These are phyloP conservation scores for Aspergillus fumigatiaffinis DNA, from an alignment of 2,329 filamentous ascomycete species.

Conservation along the genomic window DNA sequence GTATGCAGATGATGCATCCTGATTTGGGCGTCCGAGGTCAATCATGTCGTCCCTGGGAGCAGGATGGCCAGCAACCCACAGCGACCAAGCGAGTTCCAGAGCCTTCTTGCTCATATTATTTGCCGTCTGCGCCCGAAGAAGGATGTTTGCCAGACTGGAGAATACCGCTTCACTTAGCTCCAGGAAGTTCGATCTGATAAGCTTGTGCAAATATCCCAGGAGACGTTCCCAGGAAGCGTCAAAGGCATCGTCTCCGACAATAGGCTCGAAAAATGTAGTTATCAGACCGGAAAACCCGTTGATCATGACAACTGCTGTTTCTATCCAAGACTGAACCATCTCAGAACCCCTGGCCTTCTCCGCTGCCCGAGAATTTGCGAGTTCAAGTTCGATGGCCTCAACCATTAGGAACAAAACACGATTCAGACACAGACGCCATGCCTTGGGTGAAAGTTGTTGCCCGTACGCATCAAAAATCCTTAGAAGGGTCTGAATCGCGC, in stretches of 20 bases:
- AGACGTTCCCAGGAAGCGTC: slow-evolving; percentile 71
- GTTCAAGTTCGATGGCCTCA: slow-evolving; percentile 60
- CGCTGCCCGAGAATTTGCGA: slow-evolving; percentile 14
- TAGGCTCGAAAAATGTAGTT: slow-evolving; percentile 69
- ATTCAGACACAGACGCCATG: slow-evolving; percentile 80
- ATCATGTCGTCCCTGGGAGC: slow-evolving; percentile 40
- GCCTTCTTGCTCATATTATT: slow-evolving; percentile 44
- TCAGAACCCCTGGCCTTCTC: slow-evolving; percentile 18
- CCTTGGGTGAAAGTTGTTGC: slow-evolving; percentile 69
- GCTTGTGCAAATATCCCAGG: slow-evolving; percentile 61
- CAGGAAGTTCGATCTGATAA: slow-evolving; percentile 62
- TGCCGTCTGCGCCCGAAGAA: slow-evolving; percentile 46
- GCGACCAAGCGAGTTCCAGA: slow-evolving; percentile 61
- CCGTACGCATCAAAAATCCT: slow-evolving; percentile 91
- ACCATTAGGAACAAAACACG: slow-evolving; percentile 76
- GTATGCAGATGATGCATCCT: slow-evolving; percentile 82
- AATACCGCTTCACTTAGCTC: slow-evolving; percentile 70
- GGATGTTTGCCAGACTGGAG: slow-evolving; percentile 61
- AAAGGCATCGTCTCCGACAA: slow-evolving; percentile 65
- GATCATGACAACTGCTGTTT: slow-evolving; percentile 70
- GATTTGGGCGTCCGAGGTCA: slow-evolving; percentile 59
- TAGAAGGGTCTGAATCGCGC: slow-evolving; percentile 82
- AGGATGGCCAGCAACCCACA: slow-evolving; percentile 68
- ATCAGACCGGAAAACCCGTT: slow-evolving; percentile 70
- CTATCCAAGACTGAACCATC: slow-evolving; percentile 59